A percentile compares a stretch with the other conserved stretches of the same genome.
Evolutionary conservation across 148 eudicot genomes (phyloP).

Genomic region (Limonium bicolor): DNA sequence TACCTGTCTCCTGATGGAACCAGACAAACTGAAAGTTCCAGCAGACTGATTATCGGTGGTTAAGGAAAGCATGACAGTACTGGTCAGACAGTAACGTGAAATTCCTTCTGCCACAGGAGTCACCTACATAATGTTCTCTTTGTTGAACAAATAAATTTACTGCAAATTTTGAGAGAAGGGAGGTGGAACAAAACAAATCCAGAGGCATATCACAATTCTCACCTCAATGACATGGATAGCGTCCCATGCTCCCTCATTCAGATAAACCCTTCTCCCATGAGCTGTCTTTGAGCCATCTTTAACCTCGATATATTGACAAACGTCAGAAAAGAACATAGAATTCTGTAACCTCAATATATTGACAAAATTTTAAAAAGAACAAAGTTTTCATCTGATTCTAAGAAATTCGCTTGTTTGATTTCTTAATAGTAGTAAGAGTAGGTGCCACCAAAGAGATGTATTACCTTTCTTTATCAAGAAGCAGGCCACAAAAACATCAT

Average conservation of each 20-base stretch:
- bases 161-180: neutral
- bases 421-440: neutral
- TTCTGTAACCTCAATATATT: slow-evolving; percentile 11
- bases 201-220: neutral
- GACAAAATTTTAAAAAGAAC: slow-evolving; percentile 1
- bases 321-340: slow-evolving; percentile 7
- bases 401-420: neutral
- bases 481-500: slow-evolving; percentile 87
- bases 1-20: slow-evolving; percentile 99
- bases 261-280: slow-evolving; percentile 86
- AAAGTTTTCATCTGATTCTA: too few species aligned
- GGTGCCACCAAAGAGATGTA: neutral
- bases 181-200: neutral
- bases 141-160: neutral
- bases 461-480: slow-evolving; percentile 91
- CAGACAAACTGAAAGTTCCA: slow-evolving; percentile 84
- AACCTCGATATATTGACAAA: too few species aligned
- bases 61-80: slow-evolving; percentile 90
- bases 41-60: slow-evolving; percentile 65
- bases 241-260: slow-evolving; percentile 96
- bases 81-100: slow-evolving; percentile 80
- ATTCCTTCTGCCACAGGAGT: slow-evolving; percentile 69
- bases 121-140: slow-evolving; percentile 47
- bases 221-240: slow-evolving; percentile 99
- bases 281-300: slow-evolving; percentile 81